Evolutionary conservation across 192 early-diverging fungal species (phyloP), one percentile per base, ranked within the genome.

Genomic region (Rhizophagus prolifer): DNA sequence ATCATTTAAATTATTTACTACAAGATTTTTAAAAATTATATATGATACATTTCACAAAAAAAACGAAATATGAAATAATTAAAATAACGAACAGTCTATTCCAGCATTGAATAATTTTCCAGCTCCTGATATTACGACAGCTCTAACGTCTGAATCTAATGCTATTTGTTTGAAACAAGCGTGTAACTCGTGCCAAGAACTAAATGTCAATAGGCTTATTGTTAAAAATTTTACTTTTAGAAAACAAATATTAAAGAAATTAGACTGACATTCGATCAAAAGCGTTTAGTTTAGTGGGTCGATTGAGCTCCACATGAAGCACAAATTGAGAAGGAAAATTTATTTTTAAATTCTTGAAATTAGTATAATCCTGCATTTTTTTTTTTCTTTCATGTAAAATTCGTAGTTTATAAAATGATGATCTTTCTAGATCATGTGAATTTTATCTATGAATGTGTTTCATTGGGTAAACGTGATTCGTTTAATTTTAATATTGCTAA

Each of bases 21-120:
- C 1, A 4, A 41, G 16, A 14, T 30, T 25, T n/a, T n/a, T 58
- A 47, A 60, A 1, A 38, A 10, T 34, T 34, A 36, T 38, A 6
- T 64, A 38, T 31, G 26, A 30, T 21, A 34, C n/a, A 44, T 8
- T 1, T 70, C 38, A 25, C 12, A 14, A 71, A 7, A 8, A 12
- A 26, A 30, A 54, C 4, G 0, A 14, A 71, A 54, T 13, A 41
- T 28, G 7, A 8, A 38, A 19, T n/a, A 50, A 26, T 60, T 46
- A 25, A 23, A 2, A n/a, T 65, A 77, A 80, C 83, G 91, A 44
- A 90, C 92, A 81, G 74, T 99, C 97, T 28, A 99, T 83, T 9
- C 97, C 97, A 46, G 93, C 92, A n/a, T 94, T 93, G 78, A 99
- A 99, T 77, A 91, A 85, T 44, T 88, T 85, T 31, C 91, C 91